phyloP scores from a whole-genome alignment of 306 rosid genomes.

The Prunus salicina region DNA sequence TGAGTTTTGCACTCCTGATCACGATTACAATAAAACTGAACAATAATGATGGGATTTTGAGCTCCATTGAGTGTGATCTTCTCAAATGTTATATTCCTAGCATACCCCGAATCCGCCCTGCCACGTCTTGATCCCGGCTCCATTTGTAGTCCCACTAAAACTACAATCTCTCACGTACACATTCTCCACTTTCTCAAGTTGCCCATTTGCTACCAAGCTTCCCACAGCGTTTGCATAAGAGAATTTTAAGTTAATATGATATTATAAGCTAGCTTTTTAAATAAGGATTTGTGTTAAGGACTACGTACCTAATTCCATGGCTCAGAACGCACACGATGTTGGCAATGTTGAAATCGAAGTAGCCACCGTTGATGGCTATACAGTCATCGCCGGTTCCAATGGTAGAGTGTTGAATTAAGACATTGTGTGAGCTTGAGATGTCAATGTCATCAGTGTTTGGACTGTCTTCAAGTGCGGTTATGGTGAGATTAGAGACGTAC shows the following conservation, averaged over 20 bases:
- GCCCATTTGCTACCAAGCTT: slow-evolving; percentile 1
- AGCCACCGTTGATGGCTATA: slow-evolving; percentile 42
- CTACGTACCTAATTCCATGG: slow-evolving; percentile 50
- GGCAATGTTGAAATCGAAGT: slow-evolving; percentile 14
- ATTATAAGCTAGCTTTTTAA: no score
- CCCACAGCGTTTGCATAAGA: slow-evolving; percentile 2
- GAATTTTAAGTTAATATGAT: not conserved
- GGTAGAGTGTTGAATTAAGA: not conserved
- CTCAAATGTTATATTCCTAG: slow-evolving; percentile 3
- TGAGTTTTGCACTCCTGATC: not conserved
- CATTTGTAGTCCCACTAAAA: slow-evolving; percentile 10
- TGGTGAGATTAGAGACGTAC: not conserved
- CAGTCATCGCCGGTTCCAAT: slow-evolving; percentile 41
- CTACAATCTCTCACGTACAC: not conserved
- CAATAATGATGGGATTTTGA: slow-evolving; percentile 17
- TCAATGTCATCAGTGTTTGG: slow-evolving; percentile 33
- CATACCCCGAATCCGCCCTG: slow-evolving; percentile 28
- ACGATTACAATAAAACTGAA: not conserved
- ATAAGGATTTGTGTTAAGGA: no score
- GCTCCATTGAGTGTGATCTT: not conserved
- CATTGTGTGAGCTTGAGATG: not conserved
- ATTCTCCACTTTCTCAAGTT: not conserved
- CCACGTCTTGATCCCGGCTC: slow-evolving; percentile 22
- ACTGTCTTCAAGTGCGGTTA: slow-evolving; percentile 18
- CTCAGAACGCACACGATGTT: slow-evolving; percentile 42